These are phyloP conservation scores for Teunomyces lycoperdinae DNA, from an alignment of 805 yeast species.

Conservation along the genomic window DNA sequence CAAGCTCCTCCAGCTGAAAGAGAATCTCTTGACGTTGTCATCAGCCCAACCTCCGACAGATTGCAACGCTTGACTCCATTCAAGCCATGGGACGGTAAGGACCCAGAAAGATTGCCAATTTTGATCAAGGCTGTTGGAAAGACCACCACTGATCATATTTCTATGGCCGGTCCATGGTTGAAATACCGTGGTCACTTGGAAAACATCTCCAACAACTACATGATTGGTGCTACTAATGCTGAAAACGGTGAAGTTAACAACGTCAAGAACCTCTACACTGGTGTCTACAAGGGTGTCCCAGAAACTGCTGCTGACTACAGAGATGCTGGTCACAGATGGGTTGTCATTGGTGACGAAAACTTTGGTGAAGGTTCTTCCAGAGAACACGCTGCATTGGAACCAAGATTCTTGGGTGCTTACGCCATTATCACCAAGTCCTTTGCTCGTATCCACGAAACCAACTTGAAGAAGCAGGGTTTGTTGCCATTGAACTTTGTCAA, in stretches of 20 bases:
- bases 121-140: slow-evolving; percentile 95
- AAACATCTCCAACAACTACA: slow-evolving; percentile 97
- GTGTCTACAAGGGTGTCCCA: slow-evolving; percentile 93
- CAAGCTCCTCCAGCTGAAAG: slow-evolving; percentile 96
- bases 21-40: slow-evolving; percentile 65
- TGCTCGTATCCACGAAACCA: slow-evolving; percentile 99
- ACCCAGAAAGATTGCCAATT: slow-evolving; percentile 83
- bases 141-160: slow-evolving; percentile 98
- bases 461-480: slow-evolving; percentile 99
- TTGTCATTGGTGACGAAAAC: slow-evolving; percentile 96
- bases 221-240: slow-evolving; percentile 98
- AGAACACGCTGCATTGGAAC: slow-evolving; percentile 99
- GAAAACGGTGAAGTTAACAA: slow-evolving; percentile 93
- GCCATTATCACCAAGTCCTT: slow-evolving; percentile 97
- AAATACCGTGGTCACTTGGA: slow-evolving; percentile 99
- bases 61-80: slow-evolving; percentile 92
- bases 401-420: slow-evolving; percentile 97
- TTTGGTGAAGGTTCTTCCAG: slow-evolving; percentile 99
- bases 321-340: slow-evolving; percentile 91
- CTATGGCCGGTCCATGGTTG: slow-evolving; percentile 99
- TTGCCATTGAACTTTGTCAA: slow-evolving; percentile 93
- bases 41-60: slow-evolving; percentile 92
- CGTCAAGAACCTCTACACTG: slow-evolving; percentile 86
- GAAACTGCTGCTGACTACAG: slow-evolving; percentile 95
- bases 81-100: slow-evolving; percentile 96